Conservation (phyloP, 179 eudicot species). For the Spinacia oleracea region DNA sequence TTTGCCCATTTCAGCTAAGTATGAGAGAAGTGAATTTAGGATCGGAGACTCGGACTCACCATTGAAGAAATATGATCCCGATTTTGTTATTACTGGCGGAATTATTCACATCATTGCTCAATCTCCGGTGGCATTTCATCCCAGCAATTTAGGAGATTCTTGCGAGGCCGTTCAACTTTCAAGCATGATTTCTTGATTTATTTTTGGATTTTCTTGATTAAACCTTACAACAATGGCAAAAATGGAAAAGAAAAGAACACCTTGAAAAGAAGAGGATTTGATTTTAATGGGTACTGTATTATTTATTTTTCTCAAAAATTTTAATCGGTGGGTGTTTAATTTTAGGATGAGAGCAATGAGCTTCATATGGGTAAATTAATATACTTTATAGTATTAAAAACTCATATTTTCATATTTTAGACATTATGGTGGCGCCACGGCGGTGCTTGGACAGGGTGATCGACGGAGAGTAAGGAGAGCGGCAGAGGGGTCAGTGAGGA, state of each 20-base stretch:
- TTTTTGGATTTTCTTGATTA: neutral
- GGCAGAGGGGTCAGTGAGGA: no score
- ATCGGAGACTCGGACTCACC: no score
- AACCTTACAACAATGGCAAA: neutral
- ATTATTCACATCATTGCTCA: slow-evolving; percentile 30
- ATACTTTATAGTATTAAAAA: neutral
- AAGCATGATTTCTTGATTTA: slow-evolving; percentile 16
- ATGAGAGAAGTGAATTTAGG: no score
- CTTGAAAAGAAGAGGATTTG: slow-evolving; percentile 6
- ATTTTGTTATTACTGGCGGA: slow-evolving; percentile 55
- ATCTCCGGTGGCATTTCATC: slow-evolving; percentile 24
- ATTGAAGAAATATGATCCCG: no score
- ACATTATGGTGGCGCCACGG: no score
- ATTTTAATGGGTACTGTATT: neutral
- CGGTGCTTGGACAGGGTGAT: no score
- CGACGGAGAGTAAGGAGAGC: no score
- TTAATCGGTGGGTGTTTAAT: slow-evolving; percentile 26
- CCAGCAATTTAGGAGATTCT: slow-evolving; percentile 20
- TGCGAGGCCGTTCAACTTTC: slow-evolving; percentile 31
- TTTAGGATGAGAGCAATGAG: slow-evolving; percentile 32
- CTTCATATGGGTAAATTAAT: slow-evolving; percentile 23
- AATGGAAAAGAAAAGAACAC: neutral
- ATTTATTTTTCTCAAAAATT: neutral
- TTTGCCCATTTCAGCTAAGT: no score
- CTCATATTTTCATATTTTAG: no score